phyloP scores from a whole-genome alignment of 73 alveolate species.

The Breviolum minutum region DNA sequence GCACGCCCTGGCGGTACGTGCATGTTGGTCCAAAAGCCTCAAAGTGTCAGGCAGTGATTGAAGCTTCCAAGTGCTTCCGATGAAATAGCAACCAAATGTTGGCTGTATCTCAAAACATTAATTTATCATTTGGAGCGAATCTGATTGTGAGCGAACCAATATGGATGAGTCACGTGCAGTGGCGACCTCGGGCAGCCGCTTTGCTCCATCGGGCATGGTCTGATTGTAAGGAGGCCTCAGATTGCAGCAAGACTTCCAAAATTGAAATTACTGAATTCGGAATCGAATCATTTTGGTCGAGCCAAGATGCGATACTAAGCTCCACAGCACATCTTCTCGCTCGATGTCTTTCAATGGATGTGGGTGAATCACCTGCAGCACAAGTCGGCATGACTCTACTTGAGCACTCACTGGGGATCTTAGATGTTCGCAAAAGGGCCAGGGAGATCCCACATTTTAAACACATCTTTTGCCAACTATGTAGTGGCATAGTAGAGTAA shows the following conservation, averaged over 20 bases:
- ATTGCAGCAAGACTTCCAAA: neutral
- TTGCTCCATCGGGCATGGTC: slow-evolving; percentile 57
- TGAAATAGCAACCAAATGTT: neutral
- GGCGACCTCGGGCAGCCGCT: slow-evolving; percentile 70
- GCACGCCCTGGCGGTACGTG: slow-evolving; percentile 94
- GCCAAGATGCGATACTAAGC: slow-evolving; percentile 51
- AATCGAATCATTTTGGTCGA: neutral
- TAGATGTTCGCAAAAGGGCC: too few relatives aligned
- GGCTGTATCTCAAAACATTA: too few relatives aligned
- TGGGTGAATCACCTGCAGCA: slow-evolving; percentile 29
- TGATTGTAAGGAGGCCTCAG: slow-evolving; percentile 84
- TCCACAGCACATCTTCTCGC: slow-evolving; percentile 60
- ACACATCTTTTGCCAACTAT: too few relatives aligned
- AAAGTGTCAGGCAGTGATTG: neutral
- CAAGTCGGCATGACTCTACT: too few relatives aligned
- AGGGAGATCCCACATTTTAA: too few relatives aligned
- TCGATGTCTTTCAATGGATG: slow-evolving; percentile 70
- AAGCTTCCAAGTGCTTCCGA: too few relatives aligned
- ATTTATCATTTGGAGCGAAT: neutral
- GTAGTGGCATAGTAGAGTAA: too few relatives aligned
- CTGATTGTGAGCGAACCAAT: neutral
- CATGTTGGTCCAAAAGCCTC: slow-evolving; percentile 93
- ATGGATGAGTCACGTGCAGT: slow-evolving; percentile 40
- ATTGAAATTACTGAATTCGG: neutral
- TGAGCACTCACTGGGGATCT: too few relatives aligned